Evolutionary conservation across 495 filamentous ascomycete genomes (phyloP), one percentile per base, ranked within the genome.

Genomic region (Aspergillus avenaceus): DNA sequence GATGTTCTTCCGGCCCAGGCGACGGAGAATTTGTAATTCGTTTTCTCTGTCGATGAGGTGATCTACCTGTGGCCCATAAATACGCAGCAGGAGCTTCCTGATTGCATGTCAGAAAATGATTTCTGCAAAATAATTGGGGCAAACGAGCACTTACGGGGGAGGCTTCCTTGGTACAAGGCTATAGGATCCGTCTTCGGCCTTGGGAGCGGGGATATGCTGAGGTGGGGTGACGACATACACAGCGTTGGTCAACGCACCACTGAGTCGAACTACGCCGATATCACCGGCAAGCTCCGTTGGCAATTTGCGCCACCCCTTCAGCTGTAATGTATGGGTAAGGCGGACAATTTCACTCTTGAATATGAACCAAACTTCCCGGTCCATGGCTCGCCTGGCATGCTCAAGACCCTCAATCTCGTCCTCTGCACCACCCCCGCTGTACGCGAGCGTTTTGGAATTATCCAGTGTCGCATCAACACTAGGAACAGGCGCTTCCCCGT

Each of bases 11-110:
- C 86, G 81, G 11, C 89, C 89, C 13, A 99, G 80, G 11, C 93
- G 85, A 36, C 85, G 80, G 16, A 99, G 78, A 44, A 97, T 93
- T 41, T 83, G 81, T 24, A 99, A 72, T 67, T 99, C 93, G 21
- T 83, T 89, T 49, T 96, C 86, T 37, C 93, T 78, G 65, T 99
- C 91, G 55, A 99, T 97, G 24, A 99, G 75, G 67, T 97, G 92
- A 50, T 93, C 90, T 5, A 92, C 95, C 58, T 97, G 90, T 5
- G 93, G 91, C 0, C 93, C 95, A 59, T 99, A 99, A 38, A 99
- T 88, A 22, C 93, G 83, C 31, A 99, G 71, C 1, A 99, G 76
- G 9, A 99, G 80, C 63, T 96, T 96, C 26, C 82, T 85, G 50
- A 16, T 34, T 16, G 21, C 1, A n/a, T 36, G 21, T 56, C 59